Evolutionary conservation across 305 asterid species (phyloP).

Genomic region (Stenogyne calaminthoides): DNA sequence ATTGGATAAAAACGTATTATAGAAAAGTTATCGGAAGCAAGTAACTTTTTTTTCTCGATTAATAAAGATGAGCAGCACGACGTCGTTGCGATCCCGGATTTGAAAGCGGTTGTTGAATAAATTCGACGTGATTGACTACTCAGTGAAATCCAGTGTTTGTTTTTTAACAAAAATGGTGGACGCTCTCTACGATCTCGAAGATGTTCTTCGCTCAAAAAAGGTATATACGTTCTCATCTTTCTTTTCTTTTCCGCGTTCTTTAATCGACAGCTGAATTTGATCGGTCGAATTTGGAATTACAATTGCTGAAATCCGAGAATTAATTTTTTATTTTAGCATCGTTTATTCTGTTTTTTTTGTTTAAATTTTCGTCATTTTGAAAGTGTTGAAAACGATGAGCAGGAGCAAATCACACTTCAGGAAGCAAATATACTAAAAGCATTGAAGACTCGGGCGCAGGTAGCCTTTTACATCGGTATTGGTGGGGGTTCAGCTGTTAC

Average conservation of each 20-base stretch:
- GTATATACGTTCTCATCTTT: conserved; percentile 29
- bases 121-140: not conserved
- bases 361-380: not conserved
- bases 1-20: too few species aligned
- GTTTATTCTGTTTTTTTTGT: not conserved
- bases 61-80: not conserved
- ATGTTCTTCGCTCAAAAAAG: conserved; percentile 39
- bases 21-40: too few species aligned
- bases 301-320: not conserved
- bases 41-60: too few species aligned
- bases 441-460: conserved; percentile 39
- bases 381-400: conserved; percentile 25
- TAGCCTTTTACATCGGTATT: conserved; percentile 43
- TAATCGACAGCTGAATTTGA: conserved; percentile 7
- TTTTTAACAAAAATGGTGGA: conserved; percentile 37
- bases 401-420: conserved; percentile 52
- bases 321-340: conserved; percentile 7
- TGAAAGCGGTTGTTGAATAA: not conserved
- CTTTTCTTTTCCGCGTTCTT: not conserved
- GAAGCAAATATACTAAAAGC: conserved; percentile 49
- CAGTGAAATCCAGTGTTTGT: not conserved
- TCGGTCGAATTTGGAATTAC: not conserved
- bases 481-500: conserved; percentile 39
- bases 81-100: not conserved
- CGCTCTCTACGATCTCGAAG: conserved; percentile 42